phyloP scores from a whole-genome alignment of 768 basidiomycete species.

The Rhizopogon vesiculosus region DNA sequence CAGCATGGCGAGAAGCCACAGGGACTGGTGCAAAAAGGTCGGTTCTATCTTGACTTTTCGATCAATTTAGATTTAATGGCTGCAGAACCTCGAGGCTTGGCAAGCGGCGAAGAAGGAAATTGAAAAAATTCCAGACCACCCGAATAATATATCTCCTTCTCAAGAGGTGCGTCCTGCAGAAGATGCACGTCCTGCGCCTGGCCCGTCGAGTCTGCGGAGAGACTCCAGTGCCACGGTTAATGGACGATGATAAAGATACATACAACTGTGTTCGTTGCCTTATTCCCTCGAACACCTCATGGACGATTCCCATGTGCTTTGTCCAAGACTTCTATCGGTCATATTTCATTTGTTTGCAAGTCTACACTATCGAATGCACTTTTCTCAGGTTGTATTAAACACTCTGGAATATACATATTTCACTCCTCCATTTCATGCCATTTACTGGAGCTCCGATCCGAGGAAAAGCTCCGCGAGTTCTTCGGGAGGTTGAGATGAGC shows the following conservation, averaged over 20 bases:
- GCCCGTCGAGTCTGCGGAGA: slow-evolving; percentile 42
- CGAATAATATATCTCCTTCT: slow-evolving; percentile 58
- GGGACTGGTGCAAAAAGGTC: slow-evolving; percentile 97
- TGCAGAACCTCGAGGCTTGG: slow-evolving; percentile 94
- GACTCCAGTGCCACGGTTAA: slow-evolving; percentile 73
- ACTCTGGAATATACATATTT: background rate
- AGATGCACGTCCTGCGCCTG: slow-evolving; percentile 27
- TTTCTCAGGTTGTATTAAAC: background rate
- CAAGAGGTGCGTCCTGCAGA: slow-evolving; percentile 26
- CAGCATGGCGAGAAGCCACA: slow-evolving; percentile 82
- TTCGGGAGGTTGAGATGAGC: background rate
- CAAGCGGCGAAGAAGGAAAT: slow-evolving; percentile 93
- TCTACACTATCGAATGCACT: background rate
- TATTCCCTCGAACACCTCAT: background rate
- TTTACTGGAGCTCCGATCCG: too few relatives aligned
- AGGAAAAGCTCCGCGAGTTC: background rate
- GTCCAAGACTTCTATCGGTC: background rate
- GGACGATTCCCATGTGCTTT: background rate
- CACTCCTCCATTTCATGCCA: background rate
- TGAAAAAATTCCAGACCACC: slow-evolving; percentile 85
- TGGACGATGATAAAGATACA: slow-evolving; percentile 36
- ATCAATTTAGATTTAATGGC: slow-evolving; percentile 12
- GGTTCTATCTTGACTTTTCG: slow-evolving; percentile 3
- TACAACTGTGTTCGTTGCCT: background rate
- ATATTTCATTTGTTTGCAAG: background rate